Percentiles rank a stretch among this genome's conserved stretches.
Conservation (phyloP, 2,329 filamentous ascomycete species). For the Aspergillus sp. region DNA sequence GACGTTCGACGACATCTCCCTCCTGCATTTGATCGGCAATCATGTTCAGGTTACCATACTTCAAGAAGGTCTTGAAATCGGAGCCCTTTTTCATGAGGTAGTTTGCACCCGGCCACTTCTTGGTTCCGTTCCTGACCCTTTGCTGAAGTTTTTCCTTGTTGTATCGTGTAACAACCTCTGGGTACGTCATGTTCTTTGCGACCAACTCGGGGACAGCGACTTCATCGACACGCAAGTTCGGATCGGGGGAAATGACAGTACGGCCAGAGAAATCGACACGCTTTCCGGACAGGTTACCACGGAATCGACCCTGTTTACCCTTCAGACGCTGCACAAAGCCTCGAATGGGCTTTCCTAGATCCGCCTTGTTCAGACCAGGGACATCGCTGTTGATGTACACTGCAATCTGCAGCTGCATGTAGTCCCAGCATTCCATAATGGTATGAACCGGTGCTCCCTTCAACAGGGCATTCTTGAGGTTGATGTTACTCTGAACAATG, state of each 20-base stretch:
- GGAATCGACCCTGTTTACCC: conserved; percentile 95
- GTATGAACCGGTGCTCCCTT: conserved; percentile 83
- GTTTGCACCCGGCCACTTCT: conserved; percentile 85
- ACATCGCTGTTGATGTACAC: conserved; percentile 98
- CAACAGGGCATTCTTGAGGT: conserved; percentile 77
- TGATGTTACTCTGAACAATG: conserved; percentile 87
- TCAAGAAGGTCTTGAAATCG: conserved; percentile 71
- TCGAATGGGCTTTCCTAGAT: conserved; percentile 82
- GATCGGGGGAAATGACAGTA: conserved; percentile 96
- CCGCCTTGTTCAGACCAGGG: conserved; percentile 84
- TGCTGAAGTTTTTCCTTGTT: conserved; percentile 80
- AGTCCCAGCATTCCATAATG: conserved; percentile 98
- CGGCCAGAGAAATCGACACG: conserved; percentile 97
- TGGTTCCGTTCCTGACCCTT: conserved; percentile 72
- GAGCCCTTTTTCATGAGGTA: conserved; percentile 70
- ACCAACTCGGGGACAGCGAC: conserved; percentile 88
- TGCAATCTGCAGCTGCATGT: conserved; percentile 88
- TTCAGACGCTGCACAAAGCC: conserved; percentile 95
- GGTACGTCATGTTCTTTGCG: conserved; percentile 95
- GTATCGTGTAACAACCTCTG: conserved; percentile 78
- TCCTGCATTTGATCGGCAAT: conserved; percentile 73
- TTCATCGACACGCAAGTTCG: conserved; percentile 88
- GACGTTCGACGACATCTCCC: conserved; percentile 89
- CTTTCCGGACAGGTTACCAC: conserved; percentile 95
- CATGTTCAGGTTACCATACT: conserved; percentile 68